Evolutionary conservation across 495 filamentous ascomycete species (phyloP), one percentile per base, ranked within the genome.

Genomic region (Lasiosphaeria miniovina): DNA sequence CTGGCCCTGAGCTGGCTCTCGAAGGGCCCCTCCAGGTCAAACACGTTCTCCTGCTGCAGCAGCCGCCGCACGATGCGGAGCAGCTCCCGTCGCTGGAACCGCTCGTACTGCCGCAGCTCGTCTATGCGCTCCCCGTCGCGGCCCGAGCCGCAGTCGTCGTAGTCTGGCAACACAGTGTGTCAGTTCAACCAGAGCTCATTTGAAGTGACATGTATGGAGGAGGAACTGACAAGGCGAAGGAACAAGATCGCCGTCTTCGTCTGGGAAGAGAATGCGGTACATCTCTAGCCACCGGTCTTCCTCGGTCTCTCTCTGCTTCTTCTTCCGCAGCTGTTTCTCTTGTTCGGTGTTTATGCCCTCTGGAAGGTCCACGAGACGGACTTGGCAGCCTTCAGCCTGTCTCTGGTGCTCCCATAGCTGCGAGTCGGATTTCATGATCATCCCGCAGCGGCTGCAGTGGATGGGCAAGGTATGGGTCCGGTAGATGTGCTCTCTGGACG

Each of bases 191-290:
- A 11, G 24, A 36, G 24, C 6, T 36, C 7, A 38, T 36, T 36
- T 33, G 33, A 12, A 17, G 10, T 6, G 8, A 0, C 14, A 3
- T n/a, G 31, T 24, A 36, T n/a, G 6, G 41, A 49, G 14, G 10
- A 12, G 36, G 10, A 36, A 49, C 60, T 52, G 32, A 61, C 60
- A 62, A 36, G 60, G 60, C 6, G 60, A 62, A 3, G 60, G 60
- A 10, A 62, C 46, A 4, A 52, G 36, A 11, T 54, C 54, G 14
- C 49, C 54, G 36, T 58, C 51, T 4, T 61, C 62, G 55, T 61
- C 58, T 10, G 62, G 62, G 43, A 65, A 65, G 9, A 65, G 50
- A 15, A 61, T 46, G 50, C 55, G 58, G 54, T 65, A 65, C 32
- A 65, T 61, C 4, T 45, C 58, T n/a, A 43, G 15, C 62, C 62